These are phyloP conservation scores for Opeltia flavorubescens DNA, from an alignment of 495 filamentous ascomycete species.

Conservation along the genomic window DNA sequence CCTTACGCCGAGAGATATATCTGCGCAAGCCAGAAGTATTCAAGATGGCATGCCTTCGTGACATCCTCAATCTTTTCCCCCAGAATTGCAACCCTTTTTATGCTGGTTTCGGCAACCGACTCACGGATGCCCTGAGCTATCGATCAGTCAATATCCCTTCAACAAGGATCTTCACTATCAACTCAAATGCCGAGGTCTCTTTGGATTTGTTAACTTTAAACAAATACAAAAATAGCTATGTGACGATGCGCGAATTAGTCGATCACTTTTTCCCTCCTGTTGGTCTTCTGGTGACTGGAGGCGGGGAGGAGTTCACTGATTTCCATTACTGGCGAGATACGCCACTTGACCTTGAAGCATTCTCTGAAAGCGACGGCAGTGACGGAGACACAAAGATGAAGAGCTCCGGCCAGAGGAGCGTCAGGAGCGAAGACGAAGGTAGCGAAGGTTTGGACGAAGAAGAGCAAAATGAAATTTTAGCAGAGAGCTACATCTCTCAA, in stretches of 20 bases:
- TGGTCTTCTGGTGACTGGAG: conserved; percentile 57
- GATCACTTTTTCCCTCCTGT: conserved; percentile 94
- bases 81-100: conserved; percentile 74
- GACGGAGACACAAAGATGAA: conserved; percentile 31
- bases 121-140: conserved; percentile 94
- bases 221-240: conserved; percentile 92
- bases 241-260: conserved; percentile 87
- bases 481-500: conserved; percentile 45
- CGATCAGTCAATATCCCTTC: conserved; percentile 89
- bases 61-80: conserved; percentile 83
- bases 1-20: conserved; percentile 84
- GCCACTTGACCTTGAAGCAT: conserved; percentile 60
- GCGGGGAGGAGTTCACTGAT: conserved; percentile 77
- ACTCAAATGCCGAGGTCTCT: conserved; percentile 93
- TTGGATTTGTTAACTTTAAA: conserved; percentile 81
- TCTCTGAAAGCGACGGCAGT: conserved; percentile 53
- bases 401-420: conserved; percentile 4
- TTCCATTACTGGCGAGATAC: conserved; percentile 78
- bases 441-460: conserved; percentile 25
- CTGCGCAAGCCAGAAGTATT: conserved; percentile 95
- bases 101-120: conserved; percentile 90
- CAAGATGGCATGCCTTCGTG: conserved; percentile 95
- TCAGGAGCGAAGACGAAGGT: conserved; percentile 23
- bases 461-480: conserved; percentile 37
- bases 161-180: conserved; percentile 95